phyloP scores from a whole-genome alignment of 1,284 basidiomycete species.

The Ustilago esculenta region DNA sequence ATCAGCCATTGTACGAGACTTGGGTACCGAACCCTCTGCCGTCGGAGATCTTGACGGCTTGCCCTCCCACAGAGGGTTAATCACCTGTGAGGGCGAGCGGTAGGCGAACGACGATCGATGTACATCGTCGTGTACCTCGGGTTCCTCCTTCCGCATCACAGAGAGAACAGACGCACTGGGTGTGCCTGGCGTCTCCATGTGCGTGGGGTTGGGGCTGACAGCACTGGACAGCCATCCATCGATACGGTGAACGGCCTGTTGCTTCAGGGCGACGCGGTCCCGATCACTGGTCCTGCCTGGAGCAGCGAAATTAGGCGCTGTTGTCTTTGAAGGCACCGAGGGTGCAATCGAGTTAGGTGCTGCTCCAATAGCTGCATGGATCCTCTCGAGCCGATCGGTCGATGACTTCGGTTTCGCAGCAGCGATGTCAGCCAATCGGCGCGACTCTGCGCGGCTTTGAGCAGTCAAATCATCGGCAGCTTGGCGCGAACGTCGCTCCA shows the following conservation, averaged over 20 bases:
- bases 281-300: slow-evolving; percentile 26
- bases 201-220: slow-evolving; percentile 23
- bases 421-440: slow-evolving; percentile 1
- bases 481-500: slow-evolving; percentile 10
- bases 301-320: slow-evolving; percentile 7
- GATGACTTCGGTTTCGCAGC: neutral
- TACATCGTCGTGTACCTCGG: neutral
- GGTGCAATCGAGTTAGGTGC: slow-evolving; percentile 18
- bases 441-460: slow-evolving; percentile 9
- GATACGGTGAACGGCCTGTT: slow-evolving; percentile 50
- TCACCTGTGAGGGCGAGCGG: slow-evolving; percentile 38
- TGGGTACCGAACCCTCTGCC: slow-evolving; percentile 8
- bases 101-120: slow-evolving; percentile 19
- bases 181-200: slow-evolving; percentile 48
- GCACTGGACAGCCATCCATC: slow-evolving; percentile 53
- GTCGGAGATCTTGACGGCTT: slow-evolving; percentile 10
- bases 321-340: slow-evolving; percentile 34
- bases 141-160: slow-evolving; percentile 26
- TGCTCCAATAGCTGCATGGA: slow-evolving; percentile 11
- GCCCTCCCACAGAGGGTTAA: slow-evolving; percentile 36
- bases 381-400: slow-evolving; percentile 10
- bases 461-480: slow-evolving; percentile 12
- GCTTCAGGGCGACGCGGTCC: slow-evolving; percentile 40
- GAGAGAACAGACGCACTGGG: slow-evolving; percentile 51
- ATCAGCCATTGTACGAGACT: slow-evolving; percentile 37